Conservation (phyloP, 176 grass and related monocot genomes). For the Oryza nivara region DNA sequence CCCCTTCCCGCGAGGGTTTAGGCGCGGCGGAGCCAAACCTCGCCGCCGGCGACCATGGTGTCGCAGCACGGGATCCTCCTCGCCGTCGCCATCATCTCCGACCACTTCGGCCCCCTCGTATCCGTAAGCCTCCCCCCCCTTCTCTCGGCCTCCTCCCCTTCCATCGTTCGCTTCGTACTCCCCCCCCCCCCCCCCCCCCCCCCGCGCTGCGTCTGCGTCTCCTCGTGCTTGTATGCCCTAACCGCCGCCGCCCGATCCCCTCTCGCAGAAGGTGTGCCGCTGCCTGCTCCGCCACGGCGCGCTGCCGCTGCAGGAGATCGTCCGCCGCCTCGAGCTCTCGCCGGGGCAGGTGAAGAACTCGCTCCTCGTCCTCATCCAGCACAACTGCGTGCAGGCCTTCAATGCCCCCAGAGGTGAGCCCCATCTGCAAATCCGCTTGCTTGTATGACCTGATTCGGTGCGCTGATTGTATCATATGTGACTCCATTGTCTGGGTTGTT, state of each 20-base stretch:
- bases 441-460: conserved; percentile 1
- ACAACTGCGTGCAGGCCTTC: conserved; percentile 90
- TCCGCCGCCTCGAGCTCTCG: conserved; percentile 50
- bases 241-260: not conserved
- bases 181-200: not conserved
- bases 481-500: conserved; percentile 35
- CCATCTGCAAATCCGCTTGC: not conserved
- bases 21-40: not conserved
- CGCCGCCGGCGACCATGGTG: conserved; percentile 51
- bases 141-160: not conserved
- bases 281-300: conserved; percentile 69
- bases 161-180: not conserved
- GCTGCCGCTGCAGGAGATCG: conserved; percentile 67
- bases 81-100: conserved; percentile 55
- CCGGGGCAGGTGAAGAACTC: conserved; percentile 70
- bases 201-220: not conserved
- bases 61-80: conserved; percentile 64
- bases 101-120: conserved; percentile 74
- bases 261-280: conserved; percentile 68
- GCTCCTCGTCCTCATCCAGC: conserved; percentile 86
- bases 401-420: conserved; percentile 46
- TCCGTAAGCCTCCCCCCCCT: conserved; percentile 42
- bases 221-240: not conserved
- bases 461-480: not conserved
- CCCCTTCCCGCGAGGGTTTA: not conserved